Percentiles rank a stretch among this genome's conserved stretches.
These are phyloP conservation scores for Fraxinus albicans DNA, from an alignment of 305 asterid genomes.

Conservation along the genomic window DNA sequence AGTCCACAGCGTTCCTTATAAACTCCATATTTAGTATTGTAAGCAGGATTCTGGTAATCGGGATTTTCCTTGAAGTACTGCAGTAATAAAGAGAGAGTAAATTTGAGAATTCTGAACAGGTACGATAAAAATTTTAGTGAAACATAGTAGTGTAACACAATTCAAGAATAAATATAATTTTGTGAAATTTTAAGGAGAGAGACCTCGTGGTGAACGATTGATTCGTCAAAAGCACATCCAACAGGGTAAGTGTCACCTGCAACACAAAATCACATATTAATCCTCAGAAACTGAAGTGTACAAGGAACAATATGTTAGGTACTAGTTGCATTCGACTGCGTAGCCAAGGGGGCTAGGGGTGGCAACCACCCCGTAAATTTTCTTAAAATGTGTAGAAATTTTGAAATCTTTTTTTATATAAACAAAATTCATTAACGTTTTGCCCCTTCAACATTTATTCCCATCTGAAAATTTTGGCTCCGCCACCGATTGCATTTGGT, in stretches of 20 bases:
- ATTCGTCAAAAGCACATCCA: slow-evolving; percentile 68
- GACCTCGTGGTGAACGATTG: slow-evolving; percentile 68
- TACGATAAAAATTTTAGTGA: not conserved
- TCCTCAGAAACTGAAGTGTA: not conserved
- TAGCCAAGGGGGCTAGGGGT: not conserved
- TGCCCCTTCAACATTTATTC: not conserved
- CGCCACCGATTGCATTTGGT: not conserved
- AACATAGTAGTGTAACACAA: not conserved
- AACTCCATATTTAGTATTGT: slow-evolving; percentile 53
- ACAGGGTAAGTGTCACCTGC: slow-evolving; percentile 72
- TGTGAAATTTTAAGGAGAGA: not conserved
- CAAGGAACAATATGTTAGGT: not conserved
- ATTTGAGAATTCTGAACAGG: not conserved
- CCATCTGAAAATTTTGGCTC: not conserved
- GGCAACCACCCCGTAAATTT: not conserved
- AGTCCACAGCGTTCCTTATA: slow-evolving; percentile 62
- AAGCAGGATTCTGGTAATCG: slow-evolving; percentile 40
- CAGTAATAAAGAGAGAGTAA: not conserved
- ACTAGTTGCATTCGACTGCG: not conserved
- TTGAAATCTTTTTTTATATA: not conserved
- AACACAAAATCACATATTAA: not conserved
- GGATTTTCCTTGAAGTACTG: slow-evolving; percentile 63
- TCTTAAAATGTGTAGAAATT: not conserved
- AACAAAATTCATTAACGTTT: not conserved
- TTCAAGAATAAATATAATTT: not conserved